Evolutionary conservation across 108 stramenopile genomes (phyloP), one percentile per base, ranked within the genome.

Genomic region (Skeletonema menzelii): DNA sequence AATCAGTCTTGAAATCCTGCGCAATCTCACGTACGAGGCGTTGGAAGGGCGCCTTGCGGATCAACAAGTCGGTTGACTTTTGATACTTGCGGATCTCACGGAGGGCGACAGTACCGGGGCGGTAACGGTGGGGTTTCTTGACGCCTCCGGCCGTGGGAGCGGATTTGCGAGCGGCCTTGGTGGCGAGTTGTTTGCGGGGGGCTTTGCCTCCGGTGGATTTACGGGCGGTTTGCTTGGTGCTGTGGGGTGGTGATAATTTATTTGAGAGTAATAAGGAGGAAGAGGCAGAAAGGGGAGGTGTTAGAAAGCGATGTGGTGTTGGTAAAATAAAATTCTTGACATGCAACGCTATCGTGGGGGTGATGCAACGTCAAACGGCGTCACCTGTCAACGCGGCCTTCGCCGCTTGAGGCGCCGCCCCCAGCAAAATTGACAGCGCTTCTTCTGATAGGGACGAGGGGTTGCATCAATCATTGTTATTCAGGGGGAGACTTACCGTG

Each of bases 151-250:
- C 88, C 59, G 92, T 91, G 30, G 92, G 92, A 26, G 92, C 92
- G 53, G 90, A 91, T 80, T 93, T 93, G 64, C 92, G 88, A 63
- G 92, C 92, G 47, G 98, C 98, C 95, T 98, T 92, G 75, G 93
- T 93, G 70, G 93, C 88, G 65, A 93, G 93, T 67, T 96, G 93
- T 87, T 94, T 93, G 59, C 92, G 91, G 26, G 95, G 97, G 72
- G 97, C 97, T 87, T 98, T 98, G 74, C 97, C 97, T 85, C 97
- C 97, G 66, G 97, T 98, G 67, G 93, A 95, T 80, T 97, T 98
- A 58, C 97, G 91, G 26, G 98, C 98, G 84, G 98, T 98, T 87
- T 98, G 98, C 85, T 98, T 98, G 82, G 98, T 98, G 4, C 46
- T 47, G 46, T 37, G 35, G 11, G 35, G 46, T n/a, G 46, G 4